Percentiles rank a stretch among this genome's conserved stretches.
Evolutionary conservation across 2,329 filamentous ascomycete species (phyloP).

Genomic region (Furcasterigmium sp.): DNA sequence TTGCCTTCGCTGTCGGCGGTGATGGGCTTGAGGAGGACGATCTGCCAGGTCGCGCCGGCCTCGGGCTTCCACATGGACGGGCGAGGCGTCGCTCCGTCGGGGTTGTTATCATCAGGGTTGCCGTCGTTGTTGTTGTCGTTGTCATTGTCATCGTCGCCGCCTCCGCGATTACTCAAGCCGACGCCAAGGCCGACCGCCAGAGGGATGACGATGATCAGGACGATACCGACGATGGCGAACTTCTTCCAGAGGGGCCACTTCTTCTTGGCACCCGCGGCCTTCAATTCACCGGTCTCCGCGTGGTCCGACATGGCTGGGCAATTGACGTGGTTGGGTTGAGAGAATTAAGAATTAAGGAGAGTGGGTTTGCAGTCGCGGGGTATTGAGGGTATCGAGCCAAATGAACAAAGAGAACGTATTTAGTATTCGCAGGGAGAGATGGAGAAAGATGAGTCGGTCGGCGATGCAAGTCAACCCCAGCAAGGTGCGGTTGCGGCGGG

Average conservation of each 20-base stretch:
- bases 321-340: background rate
- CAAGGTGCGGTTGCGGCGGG: too few species aligned
- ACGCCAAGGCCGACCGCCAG: slow-evolving; percentile 52
- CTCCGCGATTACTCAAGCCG: slow-evolving; percentile 35
- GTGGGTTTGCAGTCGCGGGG: too few species aligned
- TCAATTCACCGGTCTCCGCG: background rate
- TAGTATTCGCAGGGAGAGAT: too few species aligned
- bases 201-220: slow-evolving; percentile 25
- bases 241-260: slow-evolving; percentile 17
- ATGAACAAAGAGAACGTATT: too few species aligned
- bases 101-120: slow-evolving; percentile 7
- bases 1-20: slow-evolving; percentile 32
- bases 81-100: slow-evolving; percentile 14
- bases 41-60: slow-evolving; percentile 54
- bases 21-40: slow-evolving; percentile 44
- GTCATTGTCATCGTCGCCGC: slow-evolving; percentile 10
- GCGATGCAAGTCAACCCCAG: too few species aligned
- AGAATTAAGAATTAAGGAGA: background rate
- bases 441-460: too few species aligned
- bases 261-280: slow-evolving; percentile 1
- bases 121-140: slow-evolving; percentile 11
- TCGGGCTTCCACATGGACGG: slow-evolving; percentile 44
- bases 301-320: background rate
- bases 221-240: slow-evolving; percentile 17
- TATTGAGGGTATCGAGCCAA: too few species aligned